These are phyloP conservation scores for Boletus patriciae DNA, from an alignment of 768 basidiomycete genomes.

Conservation along the genomic window DNA sequence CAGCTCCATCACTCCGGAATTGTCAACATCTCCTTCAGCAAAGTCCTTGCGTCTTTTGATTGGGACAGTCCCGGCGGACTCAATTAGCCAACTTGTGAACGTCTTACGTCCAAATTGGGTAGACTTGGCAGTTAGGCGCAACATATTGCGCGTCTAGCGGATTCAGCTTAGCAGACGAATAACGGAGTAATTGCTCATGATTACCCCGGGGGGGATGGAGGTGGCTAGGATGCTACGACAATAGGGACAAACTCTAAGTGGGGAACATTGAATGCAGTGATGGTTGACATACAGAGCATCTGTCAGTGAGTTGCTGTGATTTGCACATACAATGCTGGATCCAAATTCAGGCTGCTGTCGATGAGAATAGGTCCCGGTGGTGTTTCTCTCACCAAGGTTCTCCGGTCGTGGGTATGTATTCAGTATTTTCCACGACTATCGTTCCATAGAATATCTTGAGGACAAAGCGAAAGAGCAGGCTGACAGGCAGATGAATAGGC, in stretches of 20 bases:
- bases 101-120: conserved; percentile 82
- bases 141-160: conserved; percentile 66
- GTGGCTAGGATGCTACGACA: conserved; percentile 63
- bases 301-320: conserved; percentile 84
- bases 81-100: conserved; percentile 89
- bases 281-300: conserved; percentile 69
- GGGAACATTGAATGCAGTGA: background rate
- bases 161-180: conserved; percentile 6
- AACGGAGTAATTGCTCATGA: conserved; percentile 12
- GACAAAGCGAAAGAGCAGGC: conserved; percentile 74
- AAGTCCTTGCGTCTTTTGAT: conserved; percentile 76
- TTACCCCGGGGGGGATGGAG: conserved; percentile 66
- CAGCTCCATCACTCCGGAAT: conserved; percentile 64
- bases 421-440: conserved; percentile 78
- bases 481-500: conserved; percentile 26
- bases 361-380: background rate
- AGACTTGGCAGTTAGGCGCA: conserved; percentile 85
- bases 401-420: conserved; percentile 70
- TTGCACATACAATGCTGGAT: conserved; percentile 75
- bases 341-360: background rate
- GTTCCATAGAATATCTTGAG: conserved; percentile 90
- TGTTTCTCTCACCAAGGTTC: conserved; percentile 59
- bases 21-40: conserved; percentile 55
- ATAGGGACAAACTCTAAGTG: background rate
- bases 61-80: conserved; percentile 84